A percentile compares a stretch with the other conserved stretches of the same genome.
Conservation (phyloP, 1,139 yeast genomes). For the Diutina mesorugosa region DNA sequence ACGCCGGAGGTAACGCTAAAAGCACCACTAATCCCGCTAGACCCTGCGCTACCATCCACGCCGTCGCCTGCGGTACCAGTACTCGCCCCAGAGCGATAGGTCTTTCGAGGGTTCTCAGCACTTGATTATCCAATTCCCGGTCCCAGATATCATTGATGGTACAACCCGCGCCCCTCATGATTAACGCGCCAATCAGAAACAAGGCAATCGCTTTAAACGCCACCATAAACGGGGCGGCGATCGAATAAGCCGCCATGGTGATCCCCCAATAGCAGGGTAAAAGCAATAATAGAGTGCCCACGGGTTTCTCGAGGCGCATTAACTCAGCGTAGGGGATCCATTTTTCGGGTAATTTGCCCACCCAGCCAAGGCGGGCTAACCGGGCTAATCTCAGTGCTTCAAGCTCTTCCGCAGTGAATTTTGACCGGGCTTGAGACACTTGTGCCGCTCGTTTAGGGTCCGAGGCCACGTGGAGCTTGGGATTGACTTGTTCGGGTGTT, state of each 20-base stretch:
- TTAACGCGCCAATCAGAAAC: conserved; percentile 71
- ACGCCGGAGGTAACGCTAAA: conserved; percentile 61
- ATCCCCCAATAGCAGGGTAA: conserved; percentile 77
- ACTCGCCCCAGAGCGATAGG: conserved; percentile 89
- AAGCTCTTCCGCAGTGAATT: conserved; percentile 41
- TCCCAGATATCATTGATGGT: conserved; percentile 87
- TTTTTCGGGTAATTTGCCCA: conserved; percentile 51
- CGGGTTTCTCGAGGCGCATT: conserved; percentile 87
- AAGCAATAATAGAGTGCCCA: conserved; percentile 73
- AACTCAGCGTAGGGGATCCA: conserved; percentile 87
- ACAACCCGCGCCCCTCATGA: conserved; percentile 98
- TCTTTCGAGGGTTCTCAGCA: conserved; percentile 75
- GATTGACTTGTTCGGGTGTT: conserved; percentile 1
- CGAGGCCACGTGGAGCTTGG: not conserved
- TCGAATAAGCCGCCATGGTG: conserved; percentile 71
- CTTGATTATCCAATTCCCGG: conserved; percentile 69
- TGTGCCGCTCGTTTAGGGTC: not conserved
- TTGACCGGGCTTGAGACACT: not conserved
- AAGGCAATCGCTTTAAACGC: conserved; percentile 47
- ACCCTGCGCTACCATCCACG: conserved; percentile 65
- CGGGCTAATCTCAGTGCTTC: conserved; percentile 46
- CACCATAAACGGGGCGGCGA: conserved; percentile 53
- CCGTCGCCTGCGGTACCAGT: conserved; percentile 55
- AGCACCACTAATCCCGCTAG: conserved; percentile 66
- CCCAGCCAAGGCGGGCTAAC: conserved; percentile 44